Evolutionary conservation across 2,329 filamentous ascomycete species (phyloP).

Genomic region (Cucurbitaria berberidis): DNA sequence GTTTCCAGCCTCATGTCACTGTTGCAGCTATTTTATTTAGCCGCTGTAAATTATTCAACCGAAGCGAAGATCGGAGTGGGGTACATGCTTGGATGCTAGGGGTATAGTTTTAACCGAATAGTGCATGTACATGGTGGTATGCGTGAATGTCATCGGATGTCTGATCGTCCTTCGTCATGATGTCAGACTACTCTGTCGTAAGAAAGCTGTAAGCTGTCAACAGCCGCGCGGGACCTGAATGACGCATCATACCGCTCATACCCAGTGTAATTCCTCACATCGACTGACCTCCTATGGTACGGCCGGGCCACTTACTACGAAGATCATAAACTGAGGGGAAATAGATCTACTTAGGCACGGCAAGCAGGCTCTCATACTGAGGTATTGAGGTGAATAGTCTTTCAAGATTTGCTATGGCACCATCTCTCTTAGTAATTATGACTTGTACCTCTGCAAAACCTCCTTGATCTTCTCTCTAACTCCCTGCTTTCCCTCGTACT

Average conservation of each 20-base stretch:
- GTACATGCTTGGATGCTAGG: too few species aligned
- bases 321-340: too few species aligned
- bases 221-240: constrained; percentile 39
- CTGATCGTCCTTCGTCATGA: neutral
- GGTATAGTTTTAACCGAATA: neutral
- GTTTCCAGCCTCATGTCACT: too few species aligned
- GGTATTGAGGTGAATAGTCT: too few species aligned
- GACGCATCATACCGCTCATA: constrained; percentile 39
- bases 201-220: constrained; percentile 24
- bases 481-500: constrained; percentile 54
- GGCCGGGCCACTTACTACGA: neutral
- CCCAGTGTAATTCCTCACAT: constrained; percentile 28
- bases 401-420: too few species aligned
- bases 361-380: too few species aligned
- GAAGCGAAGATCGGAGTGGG: too few species aligned
- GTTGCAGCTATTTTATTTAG: too few species aligned
- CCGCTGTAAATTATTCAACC: too few species aligned
- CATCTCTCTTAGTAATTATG: too few species aligned
- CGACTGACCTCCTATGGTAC: constrained; percentile 21
- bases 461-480: constrained; percentile 66
- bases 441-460: constrained; percentile 58
- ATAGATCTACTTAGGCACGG: too few species aligned
- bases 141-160: neutral
- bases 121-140: neutral
- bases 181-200: constrained; percentile 33